phyloP scores from a whole-genome alignment of 176 grass and related monocot species.

The Raddia guianensis region DNA sequence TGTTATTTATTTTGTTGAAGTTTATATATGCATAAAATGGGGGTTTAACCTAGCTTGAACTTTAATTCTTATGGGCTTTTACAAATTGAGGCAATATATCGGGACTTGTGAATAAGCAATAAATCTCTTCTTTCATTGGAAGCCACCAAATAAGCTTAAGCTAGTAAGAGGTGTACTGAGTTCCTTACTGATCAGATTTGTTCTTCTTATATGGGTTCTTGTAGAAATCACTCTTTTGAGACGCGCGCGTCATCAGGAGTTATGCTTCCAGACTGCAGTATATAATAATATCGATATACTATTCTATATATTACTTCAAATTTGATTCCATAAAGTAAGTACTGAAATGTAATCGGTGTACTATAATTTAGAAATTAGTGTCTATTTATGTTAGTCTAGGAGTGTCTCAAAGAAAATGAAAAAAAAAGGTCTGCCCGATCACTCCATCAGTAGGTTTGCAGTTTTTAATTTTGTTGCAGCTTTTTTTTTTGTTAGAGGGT shows the following conservation, averaged over 20 bases:
- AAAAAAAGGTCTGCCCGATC: too few relatives aligned
- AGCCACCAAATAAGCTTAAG: background rate
- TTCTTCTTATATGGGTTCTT: background rate
- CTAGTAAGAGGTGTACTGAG: background rate
- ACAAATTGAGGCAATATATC: background rate
- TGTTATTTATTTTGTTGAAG: background rate
- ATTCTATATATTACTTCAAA: slow-evolving; percentile 8
- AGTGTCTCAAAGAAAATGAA: background rate
- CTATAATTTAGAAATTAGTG: background rate
- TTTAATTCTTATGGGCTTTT: background rate
- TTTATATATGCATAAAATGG: background rate
- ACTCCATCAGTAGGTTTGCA: too few relatives aligned
- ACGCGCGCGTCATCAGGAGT: background rate
- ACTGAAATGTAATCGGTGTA: background rate
- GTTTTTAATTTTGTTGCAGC: too few relatives aligned
- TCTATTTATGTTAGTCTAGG: background rate
- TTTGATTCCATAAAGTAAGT: background rate
- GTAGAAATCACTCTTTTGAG: background rate
- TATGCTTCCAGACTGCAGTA: background rate
- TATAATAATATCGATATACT: background rate
- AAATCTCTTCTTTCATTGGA: background rate
- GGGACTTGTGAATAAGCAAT: background rate
- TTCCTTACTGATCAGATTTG: background rate
- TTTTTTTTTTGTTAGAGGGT: too few relatives aligned
- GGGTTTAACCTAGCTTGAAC: background rate